Conservation (phyloP, 495 filamentous ascomycete species). For the Paragyromitra xinjiangensis region DNA sequence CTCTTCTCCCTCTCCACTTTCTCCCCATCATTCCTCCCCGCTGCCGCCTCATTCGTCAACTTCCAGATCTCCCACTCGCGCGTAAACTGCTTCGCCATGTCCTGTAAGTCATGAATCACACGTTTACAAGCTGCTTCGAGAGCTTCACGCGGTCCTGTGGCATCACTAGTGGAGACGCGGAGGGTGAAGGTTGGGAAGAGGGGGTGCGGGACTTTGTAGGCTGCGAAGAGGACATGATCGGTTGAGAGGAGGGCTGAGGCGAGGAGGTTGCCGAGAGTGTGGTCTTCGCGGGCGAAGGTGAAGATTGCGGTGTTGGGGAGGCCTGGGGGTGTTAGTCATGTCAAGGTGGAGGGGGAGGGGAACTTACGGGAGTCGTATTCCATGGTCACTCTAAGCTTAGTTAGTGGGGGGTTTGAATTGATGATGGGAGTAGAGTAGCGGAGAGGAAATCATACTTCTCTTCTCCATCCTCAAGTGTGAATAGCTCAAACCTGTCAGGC, state of each 20-base stretch:
- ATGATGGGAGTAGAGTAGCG: background rate
- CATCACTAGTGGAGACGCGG: constrained; percentile 86
- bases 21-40: constrained; percentile 4
- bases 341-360: background rate
- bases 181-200: constrained; percentile 80
- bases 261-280: constrained; percentile 90
- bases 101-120: constrained; percentile 76
- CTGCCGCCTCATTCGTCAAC: constrained; percentile 68
- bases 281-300: constrained; percentile 92
- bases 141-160: constrained; percentile 79
- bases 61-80: constrained; percentile 92
- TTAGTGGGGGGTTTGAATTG: background rate
- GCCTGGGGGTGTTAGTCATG: constrained; percentile 2
- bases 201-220: constrained; percentile 88
- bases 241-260: constrained; percentile 78
- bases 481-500: constrained; percentile 80
- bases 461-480: constrained; percentile 73
- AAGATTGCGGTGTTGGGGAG: constrained; percentile 80
- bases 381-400: constrained; percentile 36
- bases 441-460: constrained; percentile 70
- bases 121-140: constrained; percentile 76
- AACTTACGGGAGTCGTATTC: constrained; percentile 39
- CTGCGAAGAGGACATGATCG: constrained; percentile 80
- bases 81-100: constrained; percentile 82
- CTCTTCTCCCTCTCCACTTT: constrained; percentile 16